Conservation (phyloP, 2,329 filamentous ascomycete genomes). For the Ophiostoma himal-ulmi region DNA sequence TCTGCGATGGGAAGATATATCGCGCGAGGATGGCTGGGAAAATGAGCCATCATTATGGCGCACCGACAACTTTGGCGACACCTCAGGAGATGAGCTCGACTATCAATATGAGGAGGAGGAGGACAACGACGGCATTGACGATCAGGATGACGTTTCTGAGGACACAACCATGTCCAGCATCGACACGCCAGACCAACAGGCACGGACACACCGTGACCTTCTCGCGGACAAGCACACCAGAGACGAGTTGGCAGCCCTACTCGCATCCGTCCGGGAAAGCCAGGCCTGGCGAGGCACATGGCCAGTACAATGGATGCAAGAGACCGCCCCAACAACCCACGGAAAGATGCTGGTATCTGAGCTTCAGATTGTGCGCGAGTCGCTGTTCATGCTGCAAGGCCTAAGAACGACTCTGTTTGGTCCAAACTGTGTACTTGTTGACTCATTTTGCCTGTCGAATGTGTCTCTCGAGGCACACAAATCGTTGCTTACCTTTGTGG, state of each 20-base stretch:
- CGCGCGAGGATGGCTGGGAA: conserved; percentile 67
- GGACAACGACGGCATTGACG: conserved; percentile 55
- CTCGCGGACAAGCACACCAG: conserved; percentile 27
- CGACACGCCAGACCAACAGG: conserved; percentile 13
- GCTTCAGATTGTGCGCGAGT: conserved; percentile 67
- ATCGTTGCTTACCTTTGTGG: conserved; percentile 43
- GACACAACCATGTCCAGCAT: conserved; percentile 23
- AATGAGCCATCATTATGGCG: conserved; percentile 64
- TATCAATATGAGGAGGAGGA: conserved; percentile 57
- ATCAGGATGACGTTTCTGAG: conserved; percentile 52
- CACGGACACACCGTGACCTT: conserved; percentile 29
- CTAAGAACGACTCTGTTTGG: conserved; percentile 68
- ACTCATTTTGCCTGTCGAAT: conserved; percentile 43
- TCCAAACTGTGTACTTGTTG: conserved; percentile 35
- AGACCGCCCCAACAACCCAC: neutral
- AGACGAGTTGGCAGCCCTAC: conserved; percentile 31
- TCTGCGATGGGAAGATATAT: conserved; percentile 74
- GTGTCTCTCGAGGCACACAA: conserved; percentile 47
- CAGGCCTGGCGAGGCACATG: conserved; percentile 42
- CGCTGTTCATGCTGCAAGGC: conserved; percentile 78
- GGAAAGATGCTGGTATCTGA: conserved; percentile 53
- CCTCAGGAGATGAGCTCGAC: conserved; percentile 35
- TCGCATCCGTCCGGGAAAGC: conserved; percentile 38
- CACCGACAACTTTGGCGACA: conserved; percentile 59
- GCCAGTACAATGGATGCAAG: neutral